Base-by-base conservation (phyloP, 306 rosid species). In the Boehmeria nivea region DNA sequence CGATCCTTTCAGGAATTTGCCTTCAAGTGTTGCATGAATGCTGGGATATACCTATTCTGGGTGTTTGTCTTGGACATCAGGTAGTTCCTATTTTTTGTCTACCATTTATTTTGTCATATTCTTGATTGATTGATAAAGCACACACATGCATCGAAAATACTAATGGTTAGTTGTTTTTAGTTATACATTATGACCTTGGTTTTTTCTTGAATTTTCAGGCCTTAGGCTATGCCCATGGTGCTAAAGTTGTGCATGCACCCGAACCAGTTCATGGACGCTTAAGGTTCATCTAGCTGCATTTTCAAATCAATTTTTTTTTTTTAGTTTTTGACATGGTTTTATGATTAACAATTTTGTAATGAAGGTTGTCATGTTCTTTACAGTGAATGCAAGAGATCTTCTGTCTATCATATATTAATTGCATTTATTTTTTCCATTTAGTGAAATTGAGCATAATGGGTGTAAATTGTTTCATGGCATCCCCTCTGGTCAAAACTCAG, bases 61-160 rank as follows among this genome's bases (percentile, higher is more conserved):
- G 96, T 62, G 96, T 91, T 77, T 91, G 99, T 68, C 83, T 91
- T 43, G 99, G 99, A 60, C 99, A 91, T 72, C 96, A 91, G 95
- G 99, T 87, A 78, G 21, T n/a, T n/a, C 57, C 23, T 13, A 27
- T 44, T 43, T 13, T 0, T 19, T 6, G 18, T 24, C 26, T 43
- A 0, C 17, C 34, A 24, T 6, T 8, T 34, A 33, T 50, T 12
- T n/a, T 12, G 2, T 24, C 26, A 13, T 25, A 4, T 25, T 23
- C n/a, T 25, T 24, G 22, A 15, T 47, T 14, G 3, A 19, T 22
- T 31, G 13, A 3, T 15, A 34, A 27, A 24, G 39, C 39, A 25
- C 26, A 17, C 22, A 50, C 8, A 3, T 10, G 23, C 56, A 51
- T 13, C 6, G 16, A 25, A 6, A 13, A 51, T 19, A 26, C 21